Evolutionary conservation across 352 stramenopile species (phyloP).

Genomic region (Stephanocyclus meneghinianus): DNA sequence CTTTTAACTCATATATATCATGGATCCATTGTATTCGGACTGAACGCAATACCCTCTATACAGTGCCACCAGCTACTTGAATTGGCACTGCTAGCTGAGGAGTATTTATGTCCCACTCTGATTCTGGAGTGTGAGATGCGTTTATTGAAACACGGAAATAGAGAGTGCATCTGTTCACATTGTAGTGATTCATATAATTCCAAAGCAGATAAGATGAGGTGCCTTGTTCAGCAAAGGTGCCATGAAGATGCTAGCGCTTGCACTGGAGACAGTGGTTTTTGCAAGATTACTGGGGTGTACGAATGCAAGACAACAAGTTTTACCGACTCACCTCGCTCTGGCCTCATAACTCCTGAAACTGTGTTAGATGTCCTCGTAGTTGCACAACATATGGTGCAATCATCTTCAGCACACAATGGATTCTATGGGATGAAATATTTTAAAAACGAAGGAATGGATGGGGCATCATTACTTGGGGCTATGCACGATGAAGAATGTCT

Average conservation of each 20-base stretch:
- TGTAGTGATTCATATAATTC: slow-evolving; percentile 24
- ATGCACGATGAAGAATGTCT: not conserved
- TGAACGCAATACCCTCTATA: slow-evolving; percentile 26
- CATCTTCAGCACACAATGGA: slow-evolving; percentile 29
- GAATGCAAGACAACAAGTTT: slow-evolving; percentile 25
- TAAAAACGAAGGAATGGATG: slow-evolving; percentile 1
- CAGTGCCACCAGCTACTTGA: slow-evolving; percentile 49
- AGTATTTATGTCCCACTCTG: slow-evolving; percentile 55
- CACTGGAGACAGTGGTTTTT: slow-evolving; percentile 9
- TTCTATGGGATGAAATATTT: slow-evolving; percentile 29
- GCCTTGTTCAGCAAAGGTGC: slow-evolving; percentile 13
- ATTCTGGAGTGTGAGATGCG: slow-evolving; percentile 51
- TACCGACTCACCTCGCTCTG: slow-evolving; percentile 3
- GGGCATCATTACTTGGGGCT: not conserved
- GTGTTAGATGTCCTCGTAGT: slow-evolving; percentile 37
- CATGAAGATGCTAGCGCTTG: slow-evolving; percentile 13
- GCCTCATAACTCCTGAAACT: slow-evolving; percentile 45
- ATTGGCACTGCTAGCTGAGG: slow-evolving; percentile 48
- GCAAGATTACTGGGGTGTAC: slow-evolving; percentile 21
- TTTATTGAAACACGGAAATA: slow-evolving; percentile 18
- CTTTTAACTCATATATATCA: slow-evolving; percentile 50
- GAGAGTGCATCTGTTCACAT: slow-evolving; percentile 32
- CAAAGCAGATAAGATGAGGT: slow-evolving; percentile 21
- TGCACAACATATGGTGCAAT: slow-evolving; percentile 41
- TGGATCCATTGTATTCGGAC: slow-evolving; percentile 49